A percentile compares a stretch with the other conserved stretches of the same genome.
phyloP scores from a whole-genome alignment of 306 rosid species.

The Fragaria vesca region DNA sequence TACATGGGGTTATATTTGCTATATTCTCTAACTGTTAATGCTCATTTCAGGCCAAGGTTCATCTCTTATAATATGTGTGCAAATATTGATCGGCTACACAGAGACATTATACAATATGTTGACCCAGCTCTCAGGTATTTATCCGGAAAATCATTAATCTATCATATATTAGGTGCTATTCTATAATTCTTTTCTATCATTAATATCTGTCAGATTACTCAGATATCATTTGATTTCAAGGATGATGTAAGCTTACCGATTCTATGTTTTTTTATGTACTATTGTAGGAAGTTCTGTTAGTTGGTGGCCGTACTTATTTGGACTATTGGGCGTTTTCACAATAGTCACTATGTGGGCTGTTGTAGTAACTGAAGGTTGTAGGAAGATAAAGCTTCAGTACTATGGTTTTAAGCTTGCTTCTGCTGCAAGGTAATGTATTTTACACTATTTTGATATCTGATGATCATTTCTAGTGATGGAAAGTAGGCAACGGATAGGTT shows the following conservation, averaged over 20 bases:
- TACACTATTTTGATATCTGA: constrained; percentile 11
- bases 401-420: constrained; percentile 98
- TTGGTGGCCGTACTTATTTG: constrained; percentile 75
- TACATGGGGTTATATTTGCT: constrained; percentile 12
- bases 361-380: constrained; percentile 95
- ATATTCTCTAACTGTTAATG: constrained; percentile 29
- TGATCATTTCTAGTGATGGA: constrained; percentile 5
- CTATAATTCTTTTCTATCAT: background rate
- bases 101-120: constrained; percentile 90
- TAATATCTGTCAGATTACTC: background rate
- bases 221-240: background rate
- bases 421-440: constrained; percentile 72
- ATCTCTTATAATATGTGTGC: constrained; percentile 84
- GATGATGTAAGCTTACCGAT: constrained; percentile 19
- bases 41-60: constrained; percentile 93
- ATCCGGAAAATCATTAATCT: too few relatives aligned
- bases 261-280: constrained; percentile 21
- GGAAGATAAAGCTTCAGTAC: constrained; percentile 94
- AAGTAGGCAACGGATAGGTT: background rate
- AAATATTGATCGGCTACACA: constrained; percentile 89
- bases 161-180: background rate
- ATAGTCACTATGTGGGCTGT: constrained; percentile 98
- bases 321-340: constrained; percentile 80
- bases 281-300: constrained; percentile 63
- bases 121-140: constrained; percentile 80